Conservation (phyloP, 1,139 yeast species). For the Zhuliangozyma blackwelliae region DNA sequence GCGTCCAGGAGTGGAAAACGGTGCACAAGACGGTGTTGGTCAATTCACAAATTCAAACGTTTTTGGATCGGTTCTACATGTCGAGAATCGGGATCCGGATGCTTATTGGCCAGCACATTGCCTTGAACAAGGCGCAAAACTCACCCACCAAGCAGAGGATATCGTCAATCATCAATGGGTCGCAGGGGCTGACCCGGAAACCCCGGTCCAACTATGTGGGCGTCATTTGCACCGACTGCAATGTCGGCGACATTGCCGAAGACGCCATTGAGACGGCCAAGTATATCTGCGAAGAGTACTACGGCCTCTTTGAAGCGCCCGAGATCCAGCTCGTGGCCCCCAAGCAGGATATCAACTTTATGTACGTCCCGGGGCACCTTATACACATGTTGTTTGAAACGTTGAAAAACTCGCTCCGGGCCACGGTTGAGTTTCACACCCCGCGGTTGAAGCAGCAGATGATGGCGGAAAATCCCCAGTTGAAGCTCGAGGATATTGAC, state of each 20-base stretch:
- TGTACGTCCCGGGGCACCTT: constrained; percentile 89
- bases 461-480: constrained; percentile 40
- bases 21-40: constrained; percentile 46
- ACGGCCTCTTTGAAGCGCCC: constrained; percentile 79
- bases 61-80: constrained; percentile 80
- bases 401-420: constrained; percentile 75
- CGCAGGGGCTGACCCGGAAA: constrained; percentile 18
- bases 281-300: constrained; percentile 83
- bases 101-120: constrained; percentile 87
- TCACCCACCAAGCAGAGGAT: constrained; percentile 42
- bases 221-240: constrained; percentile 76
- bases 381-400: constrained; percentile 87
- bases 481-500: constrained; percentile 40
- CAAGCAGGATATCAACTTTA: constrained; percentile 60
- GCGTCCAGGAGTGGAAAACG: constrained; percentile 84
- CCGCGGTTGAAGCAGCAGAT: constrained; percentile 36
- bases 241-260: constrained; percentile 72
- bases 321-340: constrained; percentile 73
- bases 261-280: constrained; percentile 86
- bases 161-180: constrained; percentile 32
- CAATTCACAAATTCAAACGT: constrained; percentile 68
- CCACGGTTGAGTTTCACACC: constrained; percentile 75
- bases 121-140: constrained; percentile 64
- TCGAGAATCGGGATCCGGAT: constrained; percentile 84
- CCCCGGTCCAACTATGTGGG: constrained; percentile 71